Evolutionary conservation across 192 early-diverging fungal species (phyloP).

Genomic region (Coemansia sp.): DNA sequence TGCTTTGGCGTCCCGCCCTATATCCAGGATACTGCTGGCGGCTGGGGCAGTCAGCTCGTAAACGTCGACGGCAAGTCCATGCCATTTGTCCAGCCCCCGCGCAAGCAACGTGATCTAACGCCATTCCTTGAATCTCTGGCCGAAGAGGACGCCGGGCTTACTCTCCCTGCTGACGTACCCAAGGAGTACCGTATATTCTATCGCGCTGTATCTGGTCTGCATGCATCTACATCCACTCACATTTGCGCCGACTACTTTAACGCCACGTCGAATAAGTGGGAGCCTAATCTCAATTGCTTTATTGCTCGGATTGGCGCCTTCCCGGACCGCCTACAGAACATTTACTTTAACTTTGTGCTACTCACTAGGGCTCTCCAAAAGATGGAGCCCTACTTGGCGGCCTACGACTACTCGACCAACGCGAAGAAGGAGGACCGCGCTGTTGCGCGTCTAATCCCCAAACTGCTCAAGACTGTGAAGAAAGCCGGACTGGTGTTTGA

Average conservation of each 20-base stretch:
- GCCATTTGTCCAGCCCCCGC: conserved; percentile 61
- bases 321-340: conserved; percentile 93
- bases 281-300: conserved; percentile 91
- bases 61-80: conserved; percentile 47
- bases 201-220: conserved; percentile 71
- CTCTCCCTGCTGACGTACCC: conserved; percentile 51
- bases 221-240: conserved; percentile 96
- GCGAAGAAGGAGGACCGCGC: conserved; percentile 60
- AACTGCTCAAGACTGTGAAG: conserved; percentile 34
- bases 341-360: conserved; percentile 93
- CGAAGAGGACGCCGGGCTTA: conserved; percentile 57
- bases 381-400: conserved; percentile 72
- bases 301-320: conserved; percentile 82
- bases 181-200: conserved; percentile 51
- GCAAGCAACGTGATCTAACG: conserved; percentile 52
- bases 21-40: conserved; percentile 62
- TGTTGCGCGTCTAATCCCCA: conserved; percentile 42
- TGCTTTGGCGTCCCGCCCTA: conserved; percentile 81
- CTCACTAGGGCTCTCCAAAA: conserved; percentile 86
- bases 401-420: conserved; percentile 80
- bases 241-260: conserved; percentile 96
- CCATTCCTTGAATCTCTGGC: conserved; percentile 60
- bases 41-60: conserved; percentile 57
- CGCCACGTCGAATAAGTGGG: conserved; percentile 87
- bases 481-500: conserved; percentile 78